A percentile compares a stretch with the other conserved stretches of the same genome.
phyloP scores from a whole-genome alignment of 495 filamentous ascomycete species.

The Lichenothelia convexa region DNA sequence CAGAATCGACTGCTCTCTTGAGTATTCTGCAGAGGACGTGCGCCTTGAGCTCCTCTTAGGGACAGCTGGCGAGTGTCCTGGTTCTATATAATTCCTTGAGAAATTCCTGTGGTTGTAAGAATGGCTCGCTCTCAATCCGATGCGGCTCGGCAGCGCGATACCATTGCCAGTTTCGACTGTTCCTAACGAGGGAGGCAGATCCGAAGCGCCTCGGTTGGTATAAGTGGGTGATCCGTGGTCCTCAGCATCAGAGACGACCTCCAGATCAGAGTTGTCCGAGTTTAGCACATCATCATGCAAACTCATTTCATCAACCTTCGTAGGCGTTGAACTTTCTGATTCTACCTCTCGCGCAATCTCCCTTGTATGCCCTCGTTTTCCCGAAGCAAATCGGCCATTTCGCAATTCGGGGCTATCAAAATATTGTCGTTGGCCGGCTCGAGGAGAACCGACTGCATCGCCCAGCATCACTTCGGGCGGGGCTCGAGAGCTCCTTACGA shows the following conservation, averaged over 20 bases:
- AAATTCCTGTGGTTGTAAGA: no score
- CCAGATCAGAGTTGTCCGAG: neutral
- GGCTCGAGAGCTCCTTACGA: conserved; percentile 66
- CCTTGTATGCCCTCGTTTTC: neutral
- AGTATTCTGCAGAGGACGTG: neutral
- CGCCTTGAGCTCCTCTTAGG: conserved; percentile 43
- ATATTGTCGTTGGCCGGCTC: conserved; percentile 13
- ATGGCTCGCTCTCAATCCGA: conserved; percentile 40
- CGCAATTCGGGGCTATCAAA: conserved; percentile 10
- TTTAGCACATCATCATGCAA: neutral
- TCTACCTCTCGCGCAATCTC: no score
- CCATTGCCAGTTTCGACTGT: conserved; percentile 40
- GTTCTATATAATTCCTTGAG: conserved; percentile 19
- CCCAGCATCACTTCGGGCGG: conserved; percentile 24
- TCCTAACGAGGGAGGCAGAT: conserved; percentile 39
- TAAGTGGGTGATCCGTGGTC: conserved; percentile 10
- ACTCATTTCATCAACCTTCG: conserved; percentile 22
- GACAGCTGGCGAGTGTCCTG: conserved; percentile 26
- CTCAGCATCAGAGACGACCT: neutral
- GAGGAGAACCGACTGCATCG: conserved; percentile 11
- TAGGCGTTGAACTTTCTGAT: neutral
- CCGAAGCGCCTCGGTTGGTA: conserved; percentile 10
- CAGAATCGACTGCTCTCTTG: no score
- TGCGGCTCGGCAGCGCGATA: conserved; percentile 46
- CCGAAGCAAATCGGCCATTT: neutral